These are phyloP conservation scores for Hypoxylon crocopeplum DNA, from an alignment of 495 filamentous ascomycete genomes.

Conservation along the genomic window DNA sequence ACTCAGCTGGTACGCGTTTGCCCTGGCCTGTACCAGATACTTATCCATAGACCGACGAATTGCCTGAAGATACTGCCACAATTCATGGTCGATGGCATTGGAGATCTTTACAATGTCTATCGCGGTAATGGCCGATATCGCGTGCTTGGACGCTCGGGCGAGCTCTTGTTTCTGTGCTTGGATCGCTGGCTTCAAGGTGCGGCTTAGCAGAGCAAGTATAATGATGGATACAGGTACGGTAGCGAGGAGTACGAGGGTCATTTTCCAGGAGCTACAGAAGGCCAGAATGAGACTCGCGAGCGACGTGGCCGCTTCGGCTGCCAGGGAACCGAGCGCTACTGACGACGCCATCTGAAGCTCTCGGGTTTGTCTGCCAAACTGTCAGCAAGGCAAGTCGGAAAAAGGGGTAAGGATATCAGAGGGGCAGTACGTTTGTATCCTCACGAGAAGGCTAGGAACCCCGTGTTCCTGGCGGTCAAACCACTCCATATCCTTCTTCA, in stretches of 20 bases:
- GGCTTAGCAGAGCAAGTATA: constrained; percentile 64
- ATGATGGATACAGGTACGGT: constrained; percentile 72
- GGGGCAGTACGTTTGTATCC: constrained; percentile 73
- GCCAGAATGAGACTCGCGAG: constrained; percentile 71
- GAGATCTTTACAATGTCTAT: constrained; percentile 91
- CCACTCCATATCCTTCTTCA: constrained; percentile 80
- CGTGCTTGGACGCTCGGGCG: constrained; percentile 72
- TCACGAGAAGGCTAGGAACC: constrained; percentile 71
- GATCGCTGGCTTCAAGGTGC: constrained; percentile 68
- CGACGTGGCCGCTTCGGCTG: constrained; percentile 67
- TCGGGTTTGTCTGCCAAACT: constrained; percentile 68
- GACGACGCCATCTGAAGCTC: constrained; percentile 84
- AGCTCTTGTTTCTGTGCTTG: constrained; percentile 73
- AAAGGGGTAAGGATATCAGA: neutral
- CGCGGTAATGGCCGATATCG: constrained; percentile 68
- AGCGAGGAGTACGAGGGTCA: constrained; percentile 82
- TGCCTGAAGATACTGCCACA: constrained; percentile 64
- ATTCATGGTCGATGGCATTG: constrained; percentile 77
- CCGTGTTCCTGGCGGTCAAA: constrained; percentile 79
- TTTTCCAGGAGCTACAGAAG: constrained; percentile 79
- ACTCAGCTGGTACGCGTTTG: constrained; percentile 73
- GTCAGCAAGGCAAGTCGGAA: constrained; percentile 19
- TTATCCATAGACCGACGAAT: constrained; percentile 66
- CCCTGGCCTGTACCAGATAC: constrained; percentile 71
- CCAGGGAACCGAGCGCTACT: constrained; percentile 73